Conservation (phyloP, 176 grass and related monocot genomes). For the Carex pumila region DNA sequence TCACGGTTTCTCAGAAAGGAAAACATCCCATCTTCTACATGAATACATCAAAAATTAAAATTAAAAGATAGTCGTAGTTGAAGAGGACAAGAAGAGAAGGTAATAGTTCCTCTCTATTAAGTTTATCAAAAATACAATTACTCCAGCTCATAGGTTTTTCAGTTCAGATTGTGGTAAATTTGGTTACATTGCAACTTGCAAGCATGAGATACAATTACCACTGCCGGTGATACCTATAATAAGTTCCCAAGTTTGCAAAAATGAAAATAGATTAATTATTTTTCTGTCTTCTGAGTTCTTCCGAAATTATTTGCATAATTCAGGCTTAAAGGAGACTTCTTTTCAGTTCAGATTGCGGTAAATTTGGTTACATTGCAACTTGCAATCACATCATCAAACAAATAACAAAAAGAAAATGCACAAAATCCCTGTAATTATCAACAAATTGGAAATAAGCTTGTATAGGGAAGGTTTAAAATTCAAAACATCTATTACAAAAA, state of each 20-base stretch:
- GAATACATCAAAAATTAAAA: neutral
- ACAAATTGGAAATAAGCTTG: neutral
- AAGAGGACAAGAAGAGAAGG: neutral
- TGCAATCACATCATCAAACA: neutral
- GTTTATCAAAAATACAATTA: neutral
- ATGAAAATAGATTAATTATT: neutral
- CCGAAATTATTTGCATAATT: neutral
- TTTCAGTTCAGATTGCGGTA: neutral
- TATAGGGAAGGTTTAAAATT: neutral
- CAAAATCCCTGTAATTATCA: neutral
- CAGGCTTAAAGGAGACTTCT: neutral
- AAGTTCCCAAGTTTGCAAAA: neutral
- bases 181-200: too few relatives aligned
- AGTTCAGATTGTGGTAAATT: too few relatives aligned
- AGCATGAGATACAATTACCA: neutral
- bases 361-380: neutral
- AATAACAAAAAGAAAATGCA: neutral
- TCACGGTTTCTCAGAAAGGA: constrained; percentile 70
- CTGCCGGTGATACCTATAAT: neutral
- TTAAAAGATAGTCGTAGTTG: neutral
- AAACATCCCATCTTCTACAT: constrained; percentile 56
- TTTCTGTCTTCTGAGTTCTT: neutral
- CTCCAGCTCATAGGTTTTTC: neutral
- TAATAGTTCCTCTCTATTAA: neutral
- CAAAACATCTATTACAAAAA: neutral